These are phyloP conservation scores for Macadamia tetraphylla DNA, from an alignment of 164 flowering plant species.

Conservation along the genomic window DNA sequence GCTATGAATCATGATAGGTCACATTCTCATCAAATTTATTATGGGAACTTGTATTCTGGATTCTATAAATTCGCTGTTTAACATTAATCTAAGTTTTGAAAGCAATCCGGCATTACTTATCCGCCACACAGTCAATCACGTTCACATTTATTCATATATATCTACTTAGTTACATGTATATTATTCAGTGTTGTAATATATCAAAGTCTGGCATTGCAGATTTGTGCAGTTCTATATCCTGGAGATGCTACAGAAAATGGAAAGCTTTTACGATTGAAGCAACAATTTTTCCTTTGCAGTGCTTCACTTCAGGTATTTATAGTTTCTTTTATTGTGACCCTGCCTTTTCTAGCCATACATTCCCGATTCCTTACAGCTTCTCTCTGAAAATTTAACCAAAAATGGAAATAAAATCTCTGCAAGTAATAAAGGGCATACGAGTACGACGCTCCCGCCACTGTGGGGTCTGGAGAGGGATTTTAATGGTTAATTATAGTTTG, in stretches of 20 bases:
- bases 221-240: constrained; percentile 95
- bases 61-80: not conserved
- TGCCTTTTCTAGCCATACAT: not conserved
- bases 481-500: not conserved
- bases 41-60: too few species aligned
- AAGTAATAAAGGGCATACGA: not conserved
- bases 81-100: not conserved
- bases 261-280: constrained; percentile 83
- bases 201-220: constrained; percentile 40
- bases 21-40: too few species aligned
- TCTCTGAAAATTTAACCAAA: not conserved
- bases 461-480: not conserved
- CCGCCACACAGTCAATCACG: not conserved
- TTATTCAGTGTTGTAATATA: not conserved
- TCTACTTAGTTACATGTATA: not conserved
- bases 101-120: not conserved
- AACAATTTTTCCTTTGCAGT: constrained; percentile 94
- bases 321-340: not conserved
- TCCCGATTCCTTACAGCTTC: not conserved
- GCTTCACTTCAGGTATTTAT: constrained; percentile 89
- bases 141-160: not conserved
- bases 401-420: not conserved
- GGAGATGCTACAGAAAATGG: constrained; percentile 93
- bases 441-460: too few species aligned
- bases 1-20: too few species aligned